Conservation (phyloP, 805 yeast genomes). For the Candida hungchunana region DNA sequence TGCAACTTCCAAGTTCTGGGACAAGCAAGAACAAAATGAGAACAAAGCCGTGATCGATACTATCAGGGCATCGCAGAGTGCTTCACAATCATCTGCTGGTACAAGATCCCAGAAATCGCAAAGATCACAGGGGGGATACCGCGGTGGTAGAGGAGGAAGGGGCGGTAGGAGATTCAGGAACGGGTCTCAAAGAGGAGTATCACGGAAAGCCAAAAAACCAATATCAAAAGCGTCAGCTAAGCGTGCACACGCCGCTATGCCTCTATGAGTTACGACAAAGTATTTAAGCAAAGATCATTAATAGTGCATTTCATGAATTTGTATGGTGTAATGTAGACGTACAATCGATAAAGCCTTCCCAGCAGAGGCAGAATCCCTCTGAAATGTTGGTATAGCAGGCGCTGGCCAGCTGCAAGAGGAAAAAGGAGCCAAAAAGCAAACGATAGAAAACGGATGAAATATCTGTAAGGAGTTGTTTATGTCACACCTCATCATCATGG, state of each 20-base stretch:
- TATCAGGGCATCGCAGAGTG: constrained; percentile 21
- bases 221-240: background rate
- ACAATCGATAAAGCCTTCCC: too few species aligned
- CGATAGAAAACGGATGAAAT: background rate
- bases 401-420: background rate
- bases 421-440: background rate
- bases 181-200: background rate
- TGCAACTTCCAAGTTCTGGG: constrained; percentile 19
- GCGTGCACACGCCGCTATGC: background rate
- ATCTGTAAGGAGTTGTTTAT: background rate
- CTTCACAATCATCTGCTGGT: constrained; percentile 4
- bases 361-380: too few species aligned
- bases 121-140: background rate
- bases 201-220: background rate
- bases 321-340: too few species aligned
- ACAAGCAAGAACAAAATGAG: constrained; percentile 11
- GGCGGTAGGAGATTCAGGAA: constrained; percentile 1
- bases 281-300: background rate
- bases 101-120: constrained; percentile 1
- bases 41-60: constrained; percentile 19
- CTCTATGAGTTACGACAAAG: background rate
- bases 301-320: too few species aligned
- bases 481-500: constrained; percentile 50
- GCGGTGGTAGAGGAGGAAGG: constrained; percentile 1
- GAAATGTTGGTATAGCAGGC: background rate